Conservation (phyloP, 768 basidiomycete species). For the Suillus occidentalis region DNA sequence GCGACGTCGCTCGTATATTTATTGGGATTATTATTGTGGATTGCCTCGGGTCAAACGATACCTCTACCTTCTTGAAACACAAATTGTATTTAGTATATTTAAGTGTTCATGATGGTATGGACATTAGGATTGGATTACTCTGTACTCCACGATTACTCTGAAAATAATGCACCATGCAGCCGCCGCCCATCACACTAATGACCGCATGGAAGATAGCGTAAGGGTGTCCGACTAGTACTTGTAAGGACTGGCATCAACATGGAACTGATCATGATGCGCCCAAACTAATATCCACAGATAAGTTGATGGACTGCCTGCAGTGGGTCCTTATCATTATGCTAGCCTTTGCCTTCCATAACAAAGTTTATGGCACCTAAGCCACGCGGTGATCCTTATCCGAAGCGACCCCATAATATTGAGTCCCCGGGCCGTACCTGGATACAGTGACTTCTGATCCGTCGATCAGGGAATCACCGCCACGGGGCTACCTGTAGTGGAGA, state of each 20-base stretch:
- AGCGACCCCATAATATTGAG: neutral
- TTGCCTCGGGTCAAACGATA: neutral
- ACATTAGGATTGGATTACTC: neutral
- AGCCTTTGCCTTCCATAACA: neutral
- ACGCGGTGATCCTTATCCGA: neutral
- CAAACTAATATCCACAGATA: neutral
- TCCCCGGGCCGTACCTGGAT: neutral
- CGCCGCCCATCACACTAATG: neutral
- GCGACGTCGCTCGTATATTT: neutral
- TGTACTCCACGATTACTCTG: neutral
- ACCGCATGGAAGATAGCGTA: neutral
- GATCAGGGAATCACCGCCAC: neutral
- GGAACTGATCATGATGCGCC: neutral
- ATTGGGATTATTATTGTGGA: neutral
- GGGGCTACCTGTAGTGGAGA: neutral
- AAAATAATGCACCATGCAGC: neutral
- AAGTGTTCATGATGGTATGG: neutral
- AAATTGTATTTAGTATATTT: neutral
- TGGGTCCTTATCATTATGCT: neutral
- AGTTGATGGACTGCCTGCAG: neutral
- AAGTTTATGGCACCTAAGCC: neutral
- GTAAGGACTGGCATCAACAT: neutral
- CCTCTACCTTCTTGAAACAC: neutral
- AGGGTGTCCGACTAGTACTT: neutral
- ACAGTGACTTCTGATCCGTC: neutral